A percentile compares a stretch with the other conserved stretches of the same genome.
Evolutionary conservation across 2,329 filamentous ascomycete genomes (phyloP).

Genomic region (Sporothrix phasma): DNA sequence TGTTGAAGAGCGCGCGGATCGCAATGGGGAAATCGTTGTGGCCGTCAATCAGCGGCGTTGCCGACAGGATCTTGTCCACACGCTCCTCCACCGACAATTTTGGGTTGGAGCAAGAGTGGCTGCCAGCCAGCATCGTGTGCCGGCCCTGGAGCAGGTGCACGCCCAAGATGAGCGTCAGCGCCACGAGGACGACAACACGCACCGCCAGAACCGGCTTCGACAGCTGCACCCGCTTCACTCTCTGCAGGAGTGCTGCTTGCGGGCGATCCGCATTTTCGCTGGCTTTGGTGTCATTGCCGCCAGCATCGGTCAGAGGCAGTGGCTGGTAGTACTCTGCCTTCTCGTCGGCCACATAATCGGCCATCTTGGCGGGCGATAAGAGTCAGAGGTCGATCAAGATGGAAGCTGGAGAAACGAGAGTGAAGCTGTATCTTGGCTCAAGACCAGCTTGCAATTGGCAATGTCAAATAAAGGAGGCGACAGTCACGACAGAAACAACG

Average conservation of each 20-base stretch:
- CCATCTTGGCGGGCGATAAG: neutral
- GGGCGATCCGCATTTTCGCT: neutral
- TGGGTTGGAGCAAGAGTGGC: neutral
- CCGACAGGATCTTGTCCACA: constrained; percentile 18
- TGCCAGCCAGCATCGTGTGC: neutral
- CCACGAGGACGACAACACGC: constrained; percentile 3
- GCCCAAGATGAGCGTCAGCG: neutral
- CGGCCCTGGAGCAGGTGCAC: constrained; percentile 5
- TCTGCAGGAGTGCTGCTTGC: neutral
- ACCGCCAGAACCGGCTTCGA: neutral
- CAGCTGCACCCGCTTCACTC: neutral
- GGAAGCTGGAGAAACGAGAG: neutral
- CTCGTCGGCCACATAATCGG: neutral
- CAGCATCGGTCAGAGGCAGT: neutral
- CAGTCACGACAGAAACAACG: neutral
- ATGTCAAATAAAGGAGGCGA: neutral
- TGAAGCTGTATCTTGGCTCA: neutral
- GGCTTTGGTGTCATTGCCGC: neutral
- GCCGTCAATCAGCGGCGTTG: constrained; percentile 47
- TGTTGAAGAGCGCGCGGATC: constrained; percentile 56
- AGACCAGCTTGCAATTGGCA: neutral
- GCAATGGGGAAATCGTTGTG: constrained; percentile 80
- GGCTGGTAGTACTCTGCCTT: constrained; percentile 2
- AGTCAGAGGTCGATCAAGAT: neutral
- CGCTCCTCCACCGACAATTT: constrained; percentile 20